phyloP scores from a whole-genome alignment of 1,284 basidiomycete species.

The Puccinia coronata region DNA sequence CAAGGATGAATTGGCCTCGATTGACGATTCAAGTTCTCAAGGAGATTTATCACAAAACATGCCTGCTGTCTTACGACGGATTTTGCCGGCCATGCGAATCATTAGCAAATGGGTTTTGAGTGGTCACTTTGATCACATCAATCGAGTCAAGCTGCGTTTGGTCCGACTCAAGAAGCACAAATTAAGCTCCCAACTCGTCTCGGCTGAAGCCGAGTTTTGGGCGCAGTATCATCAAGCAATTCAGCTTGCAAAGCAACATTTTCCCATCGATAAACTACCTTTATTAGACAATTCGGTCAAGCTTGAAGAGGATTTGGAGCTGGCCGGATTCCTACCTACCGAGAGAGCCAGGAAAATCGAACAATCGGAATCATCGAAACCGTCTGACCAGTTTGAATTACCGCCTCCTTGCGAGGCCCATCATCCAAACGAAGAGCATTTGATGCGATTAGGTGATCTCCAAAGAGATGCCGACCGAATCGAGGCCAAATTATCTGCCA shows the following conservation, averaged over 20 bases:
- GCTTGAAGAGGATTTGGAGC: slow-evolving; percentile 89
- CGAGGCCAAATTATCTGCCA: slow-evolving; percentile 55
- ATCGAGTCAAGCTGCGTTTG: slow-evolving; percentile 29
- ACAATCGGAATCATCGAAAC: slow-evolving; percentile 10
- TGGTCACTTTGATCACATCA: slow-evolving; percentile 52
- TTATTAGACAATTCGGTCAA: slow-evolving; percentile 63
- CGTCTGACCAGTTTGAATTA: neutral
- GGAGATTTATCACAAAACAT: slow-evolving; percentile 61
- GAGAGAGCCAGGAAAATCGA: slow-evolving; percentile 62
- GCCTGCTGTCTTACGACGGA: slow-evolving; percentile 78
- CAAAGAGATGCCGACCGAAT: slow-evolving; percentile 72
- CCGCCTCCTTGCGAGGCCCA: slow-evolving; percentile 58
- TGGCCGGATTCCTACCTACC: slow-evolving; percentile 83
- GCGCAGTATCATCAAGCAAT: slow-evolving; percentile 70
- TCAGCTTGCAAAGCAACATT: slow-evolving; percentile 67
- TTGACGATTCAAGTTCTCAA: neutral
- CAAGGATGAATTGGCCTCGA: slow-evolving; percentile 15
- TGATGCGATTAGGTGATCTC: slow-evolving; percentile 88
- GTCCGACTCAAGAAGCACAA: slow-evolving; percentile 8
- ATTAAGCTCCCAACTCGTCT: slow-evolving; percentile 39
- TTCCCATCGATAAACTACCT: slow-evolving; percentile 72
- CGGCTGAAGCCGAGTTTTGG: slow-evolving; percentile 68
- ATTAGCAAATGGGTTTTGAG: slow-evolving; percentile 83
- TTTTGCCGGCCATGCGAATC: slow-evolving; percentile 81
- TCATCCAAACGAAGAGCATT: slow-evolving; percentile 90